Evolutionary conservation across 2,329 filamentous ascomycete genomes (phyloP).

Genomic region (Phialophora verrucosa): DNA sequence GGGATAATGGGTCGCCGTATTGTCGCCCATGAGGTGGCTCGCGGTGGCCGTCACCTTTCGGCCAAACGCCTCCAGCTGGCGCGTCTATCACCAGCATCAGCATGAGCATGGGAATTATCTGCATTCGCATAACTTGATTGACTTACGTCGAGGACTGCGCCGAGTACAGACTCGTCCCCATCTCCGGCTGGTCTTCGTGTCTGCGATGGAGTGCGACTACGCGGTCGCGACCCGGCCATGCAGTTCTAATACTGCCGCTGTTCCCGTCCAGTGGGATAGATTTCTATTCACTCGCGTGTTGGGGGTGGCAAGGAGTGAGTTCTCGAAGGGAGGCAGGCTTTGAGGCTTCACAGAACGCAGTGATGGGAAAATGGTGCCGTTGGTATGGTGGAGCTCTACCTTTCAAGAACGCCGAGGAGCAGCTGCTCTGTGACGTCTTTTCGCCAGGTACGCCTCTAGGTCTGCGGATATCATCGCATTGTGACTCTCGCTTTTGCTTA

Average conservation of each 20-base stretch:
- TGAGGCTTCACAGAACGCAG: neutral
- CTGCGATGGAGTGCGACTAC: constrained; percentile 53
- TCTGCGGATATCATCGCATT: constrained; percentile 19
- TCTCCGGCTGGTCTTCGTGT: constrained; percentile 48
- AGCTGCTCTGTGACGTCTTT: constrained; percentile 8
- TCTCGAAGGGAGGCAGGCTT: neutral
- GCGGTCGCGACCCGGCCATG: constrained; percentile 50
- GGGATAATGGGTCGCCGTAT: constrained; percentile 72
- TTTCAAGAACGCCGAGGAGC: constrained; percentile 10
- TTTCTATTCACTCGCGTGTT: neutral
- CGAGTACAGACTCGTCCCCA: constrained; percentile 51
- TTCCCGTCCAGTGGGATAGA: constrained; percentile 3
- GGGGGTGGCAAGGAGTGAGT: neutral
- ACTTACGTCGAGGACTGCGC: constrained; percentile 54
- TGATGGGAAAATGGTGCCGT: neutral
- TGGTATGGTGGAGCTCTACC: constrained; percentile 1
- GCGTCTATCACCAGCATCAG: constrained; percentile 62
- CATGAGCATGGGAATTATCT: neutral
- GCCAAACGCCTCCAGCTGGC: constrained; percentile 88
- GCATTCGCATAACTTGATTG: neutral
- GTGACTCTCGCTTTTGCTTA: constrained; percentile 11
- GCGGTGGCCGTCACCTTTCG: constrained; percentile 95
- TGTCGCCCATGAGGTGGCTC: constrained; percentile 78
- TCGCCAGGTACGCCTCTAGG: neutral
- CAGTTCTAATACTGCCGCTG: constrained; percentile 22